Conservation (phyloP, 2,329 filamentous ascomycete genomes). For the Cercospora beticola region DNA sequence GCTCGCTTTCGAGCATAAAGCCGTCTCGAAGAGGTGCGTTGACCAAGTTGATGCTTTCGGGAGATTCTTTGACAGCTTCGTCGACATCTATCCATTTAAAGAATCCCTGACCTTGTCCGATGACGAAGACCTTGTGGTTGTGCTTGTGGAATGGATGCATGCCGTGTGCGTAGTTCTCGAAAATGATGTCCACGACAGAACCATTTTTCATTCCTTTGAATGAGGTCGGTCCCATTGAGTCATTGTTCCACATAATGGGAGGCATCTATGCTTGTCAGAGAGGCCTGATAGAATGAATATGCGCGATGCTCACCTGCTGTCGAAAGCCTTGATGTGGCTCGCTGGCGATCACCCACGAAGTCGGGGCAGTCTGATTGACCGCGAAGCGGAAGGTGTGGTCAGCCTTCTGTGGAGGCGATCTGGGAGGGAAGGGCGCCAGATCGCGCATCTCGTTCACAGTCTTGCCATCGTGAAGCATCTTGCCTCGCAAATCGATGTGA, state of each 20-base stretch:
- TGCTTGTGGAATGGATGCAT: conserved; percentile 35
- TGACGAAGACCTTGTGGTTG: conserved; percentile 33
- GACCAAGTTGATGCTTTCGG: conserved; percentile 22
- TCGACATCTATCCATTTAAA: conserved; percentile 30
- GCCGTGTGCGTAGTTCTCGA: conserved; percentile 29
- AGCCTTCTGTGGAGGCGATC: conserved; percentile 17
- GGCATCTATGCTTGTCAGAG: conserved; percentile 15
- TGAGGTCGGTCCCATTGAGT: conserved; percentile 19
- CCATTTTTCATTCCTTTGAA: conserved; percentile 41
- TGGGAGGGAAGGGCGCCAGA: conserved; percentile 20
- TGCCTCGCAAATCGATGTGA: conserved; percentile 17
- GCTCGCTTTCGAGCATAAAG: conserved; percentile 14
- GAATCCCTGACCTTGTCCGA: conserved; percentile 31
- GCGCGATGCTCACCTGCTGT: conserved; percentile 5
- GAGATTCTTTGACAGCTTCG: conserved; percentile 14
- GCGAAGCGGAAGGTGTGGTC: conserved; percentile 24
- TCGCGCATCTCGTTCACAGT: conserved; percentile 23
- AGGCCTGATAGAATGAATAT: neutral
- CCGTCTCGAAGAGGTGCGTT: conserved; percentile 23
- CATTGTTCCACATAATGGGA: conserved; percentile 24
- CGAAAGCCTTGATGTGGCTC: conserved; percentile 26
- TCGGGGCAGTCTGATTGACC: conserved; percentile 18
- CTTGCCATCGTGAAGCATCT: conserved; percentile 13
- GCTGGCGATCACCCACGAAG: conserved; percentile 19
- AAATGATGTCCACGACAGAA: conserved; percentile 32